A percentile compares a stretch with the other conserved stretches of the same genome.
phyloP scores from a whole-genome alignment of 169 alveolate genomes.

The Cryptosporidium felis region DNA sequence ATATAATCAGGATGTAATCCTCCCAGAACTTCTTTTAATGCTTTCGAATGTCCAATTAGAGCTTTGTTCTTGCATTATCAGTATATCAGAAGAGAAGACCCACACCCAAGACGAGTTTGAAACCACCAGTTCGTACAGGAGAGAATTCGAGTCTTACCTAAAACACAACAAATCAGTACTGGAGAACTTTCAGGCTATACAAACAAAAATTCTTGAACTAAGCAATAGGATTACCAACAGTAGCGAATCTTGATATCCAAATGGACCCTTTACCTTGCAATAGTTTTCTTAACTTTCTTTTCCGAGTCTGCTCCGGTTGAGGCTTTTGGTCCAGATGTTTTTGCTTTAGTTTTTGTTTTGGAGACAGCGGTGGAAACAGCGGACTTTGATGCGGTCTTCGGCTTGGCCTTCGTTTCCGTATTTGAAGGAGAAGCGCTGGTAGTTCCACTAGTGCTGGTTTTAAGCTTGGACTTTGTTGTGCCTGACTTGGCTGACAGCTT shows the following conservation, averaged over 20 bases:
- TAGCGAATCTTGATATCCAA: too few species aligned
- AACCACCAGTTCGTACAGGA: neutral
- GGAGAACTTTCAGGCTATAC: neutral
- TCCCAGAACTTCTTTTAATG: slow-evolving; percentile 40
- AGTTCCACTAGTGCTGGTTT: neutral
- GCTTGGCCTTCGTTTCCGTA: neutral
- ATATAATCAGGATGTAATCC: slow-evolving; percentile 34
- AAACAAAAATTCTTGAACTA: slow-evolving; percentile 19
- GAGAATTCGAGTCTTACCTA: neutral
- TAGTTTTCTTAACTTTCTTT: too few species aligned
- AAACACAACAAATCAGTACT: slow-evolving; percentile 12
- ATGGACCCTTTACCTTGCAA: too few species aligned
- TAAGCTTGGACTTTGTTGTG: neutral
- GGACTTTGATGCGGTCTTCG: too few species aligned
- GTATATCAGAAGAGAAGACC: neutral
- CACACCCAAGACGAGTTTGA: too few species aligned
- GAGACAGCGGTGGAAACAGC: too few species aligned
- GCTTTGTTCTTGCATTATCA: slow-evolving; percentile 19
- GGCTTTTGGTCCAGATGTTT: too few species aligned
- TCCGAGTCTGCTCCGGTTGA: too few species aligned
- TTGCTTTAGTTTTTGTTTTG: too few species aligned
- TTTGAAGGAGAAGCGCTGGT: neutral
- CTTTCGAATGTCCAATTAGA: slow-evolving; percentile 56
- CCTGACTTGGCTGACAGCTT: too few species aligned
- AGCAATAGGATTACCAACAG: too few species aligned